Percentiles rank a stretch among this genome's conserved stretches.
These are phyloP conservation scores for Geotrichum reessii DNA, from an alignment of 1,139 yeast species.

Conservation along the genomic window DNA sequence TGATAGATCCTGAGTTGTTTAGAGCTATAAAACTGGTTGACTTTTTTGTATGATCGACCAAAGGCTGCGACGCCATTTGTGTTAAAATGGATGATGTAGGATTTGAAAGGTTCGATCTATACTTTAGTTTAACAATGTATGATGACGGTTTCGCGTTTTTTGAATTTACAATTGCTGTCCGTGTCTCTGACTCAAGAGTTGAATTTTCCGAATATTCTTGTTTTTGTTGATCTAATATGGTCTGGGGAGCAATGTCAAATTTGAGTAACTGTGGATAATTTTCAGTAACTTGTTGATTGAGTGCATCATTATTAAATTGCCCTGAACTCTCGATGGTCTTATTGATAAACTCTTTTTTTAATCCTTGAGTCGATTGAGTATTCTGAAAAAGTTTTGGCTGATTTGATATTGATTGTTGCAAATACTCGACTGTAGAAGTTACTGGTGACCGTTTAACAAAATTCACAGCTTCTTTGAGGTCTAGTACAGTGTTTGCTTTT, in stretches of 20 bases:
- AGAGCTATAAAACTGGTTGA: not conserved
- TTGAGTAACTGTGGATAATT: not conserved
- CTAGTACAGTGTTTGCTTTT: not conserved
- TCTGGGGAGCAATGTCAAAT: not conserved
- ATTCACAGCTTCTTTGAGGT: not conserved
- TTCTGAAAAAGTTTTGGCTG: not conserved
- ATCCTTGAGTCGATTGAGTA: not conserved
- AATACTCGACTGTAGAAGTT: not conserved
- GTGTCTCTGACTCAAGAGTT: not conserved
- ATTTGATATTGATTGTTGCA: not conserved
- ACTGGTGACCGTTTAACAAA: not conserved
- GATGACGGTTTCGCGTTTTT: not conserved
- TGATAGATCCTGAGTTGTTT: not conserved
- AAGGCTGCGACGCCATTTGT: not conserved
- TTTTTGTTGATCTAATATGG: not conserved
- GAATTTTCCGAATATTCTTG: not conserved
- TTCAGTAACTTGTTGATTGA: not conserved
- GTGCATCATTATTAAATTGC: not conserved
- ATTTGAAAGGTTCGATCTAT: constrained; percentile 1
- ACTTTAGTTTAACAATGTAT: constrained; percentile 1
- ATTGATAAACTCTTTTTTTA: not conserved
- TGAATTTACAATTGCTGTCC: not conserved
- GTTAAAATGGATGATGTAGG: not conserved
- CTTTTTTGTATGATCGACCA: not conserved
- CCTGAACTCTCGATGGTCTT: not conserved